Percentiles rank a stretch among this genome's conserved stretches.
phyloP scores from a whole-genome alignment of 2,329 filamentous ascomycete genomes.

The Stenocarpella maydis region DNA sequence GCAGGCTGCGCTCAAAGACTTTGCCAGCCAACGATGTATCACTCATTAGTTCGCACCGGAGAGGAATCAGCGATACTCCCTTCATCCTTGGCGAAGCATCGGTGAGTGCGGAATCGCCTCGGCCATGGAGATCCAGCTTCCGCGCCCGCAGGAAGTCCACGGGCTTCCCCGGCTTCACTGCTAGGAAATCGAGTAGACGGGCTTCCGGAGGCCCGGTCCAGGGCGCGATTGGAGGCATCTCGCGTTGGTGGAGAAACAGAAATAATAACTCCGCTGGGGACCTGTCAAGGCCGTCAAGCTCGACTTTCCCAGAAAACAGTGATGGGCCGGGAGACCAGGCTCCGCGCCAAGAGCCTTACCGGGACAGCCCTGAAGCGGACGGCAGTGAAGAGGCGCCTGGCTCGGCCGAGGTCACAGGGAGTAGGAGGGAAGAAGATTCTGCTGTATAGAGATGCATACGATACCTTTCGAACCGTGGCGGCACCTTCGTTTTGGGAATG shows the following conservation, averaged over 20 bases:
- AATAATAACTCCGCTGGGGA: constrained; percentile 26
- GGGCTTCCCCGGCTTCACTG: constrained; percentile 68
- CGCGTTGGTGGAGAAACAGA: constrained; percentile 59
- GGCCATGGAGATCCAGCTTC: constrained; percentile 36
- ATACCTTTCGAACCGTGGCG: constrained; percentile 14
- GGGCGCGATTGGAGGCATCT: constrained; percentile 60
- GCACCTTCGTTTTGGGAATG: not conserved
- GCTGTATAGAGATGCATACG: constrained; percentile 32
- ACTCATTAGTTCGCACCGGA: constrained; percentile 46
- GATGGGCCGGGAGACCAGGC: constrained; percentile 33
- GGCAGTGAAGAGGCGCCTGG: not conserved
- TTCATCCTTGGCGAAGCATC: constrained; percentile 25
- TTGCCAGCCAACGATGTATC: constrained; percentile 51
- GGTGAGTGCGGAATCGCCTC: constrained; percentile 22
- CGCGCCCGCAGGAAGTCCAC: constrained; percentile 65
- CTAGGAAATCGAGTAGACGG: constrained; percentile 54
- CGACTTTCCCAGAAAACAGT: constrained; percentile 34
- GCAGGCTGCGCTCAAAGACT: constrained; percentile 57
- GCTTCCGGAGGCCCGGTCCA: constrained; percentile 52
- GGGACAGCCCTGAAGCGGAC: constrained; percentile 23
- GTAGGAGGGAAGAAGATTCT: constrained; percentile 32
- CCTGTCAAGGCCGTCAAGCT: constrained; percentile 17
- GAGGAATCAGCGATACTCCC: constrained; percentile 44
- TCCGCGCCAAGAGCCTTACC: not conserved
- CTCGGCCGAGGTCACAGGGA: constrained; percentile 25